Base-by-base conservation (phyloP, 2,329 filamentous ascomycete genomes). In the Davidsoniella virescens region DNA sequence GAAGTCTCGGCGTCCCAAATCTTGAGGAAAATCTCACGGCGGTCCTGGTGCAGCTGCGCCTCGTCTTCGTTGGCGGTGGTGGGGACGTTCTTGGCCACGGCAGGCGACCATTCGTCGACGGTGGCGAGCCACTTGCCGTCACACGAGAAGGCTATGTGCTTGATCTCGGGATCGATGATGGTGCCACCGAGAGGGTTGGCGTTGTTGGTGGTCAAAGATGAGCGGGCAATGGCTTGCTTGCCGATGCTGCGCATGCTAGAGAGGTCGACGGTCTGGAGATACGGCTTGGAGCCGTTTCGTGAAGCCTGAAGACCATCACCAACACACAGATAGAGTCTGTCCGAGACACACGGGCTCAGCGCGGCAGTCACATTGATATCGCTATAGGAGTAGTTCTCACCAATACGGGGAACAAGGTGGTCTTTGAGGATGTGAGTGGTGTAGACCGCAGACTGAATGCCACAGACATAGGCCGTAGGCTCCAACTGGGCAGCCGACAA, bases 121-220 rank as follows among this genome's bases (percentile, higher is more conserved):
- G 87, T 95, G 4, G 84, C 88, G 52, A 98, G 73, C 88, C 90
- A 96, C 56, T 78, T 73, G 16, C 90, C 90, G 60, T 96, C 82
- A 46, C 74, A 69, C 41, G 84, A 90, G 57, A 92, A 78, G 41
- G 80, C 75, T 47, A 96, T 68, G 51, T 83, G 76, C 5, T 76
- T 82, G 44, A 94, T 75, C 54, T 82, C 76, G 0, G 92, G 90
- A 57, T 94, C 84, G 12, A 77, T 72, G 46, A 96, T 77, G 4
- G 75, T 72, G 47, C 76, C 73, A 4, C 84, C 79, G 12, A 80
- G 81, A 14, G 49, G 52, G 6, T 81, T 82, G 39, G 82, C 71
- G 58, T 87, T 93, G 55, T 84, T 68, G 53, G 86, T 83, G 0
- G 90, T 94, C 3, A 84, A 78, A 58, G 93, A 90, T 44, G 90